phyloP scores from a whole-genome alignment of 768 basidiomycete species.

The Symmetrospora coprosmae region DNA sequence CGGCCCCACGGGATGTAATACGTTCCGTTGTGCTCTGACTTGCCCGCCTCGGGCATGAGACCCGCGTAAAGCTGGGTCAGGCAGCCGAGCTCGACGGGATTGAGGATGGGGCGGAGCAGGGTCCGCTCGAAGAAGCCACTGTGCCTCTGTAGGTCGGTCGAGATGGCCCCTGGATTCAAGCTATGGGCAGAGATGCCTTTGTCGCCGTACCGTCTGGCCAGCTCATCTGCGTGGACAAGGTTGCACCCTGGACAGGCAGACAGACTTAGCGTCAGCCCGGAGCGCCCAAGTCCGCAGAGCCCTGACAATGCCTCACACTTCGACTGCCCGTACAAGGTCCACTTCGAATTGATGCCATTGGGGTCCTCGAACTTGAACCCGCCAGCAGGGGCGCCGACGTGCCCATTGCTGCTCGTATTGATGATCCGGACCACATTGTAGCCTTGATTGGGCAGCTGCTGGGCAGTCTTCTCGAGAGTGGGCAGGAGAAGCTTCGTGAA shows the following conservation, averaged over 20 bases:
- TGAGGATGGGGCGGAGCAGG: not conserved
- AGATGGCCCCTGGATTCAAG: conserved; percentile 22
- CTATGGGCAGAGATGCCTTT: conserved; percentile 20
- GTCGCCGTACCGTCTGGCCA: conserved; percentile 9
- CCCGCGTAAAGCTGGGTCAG: conserved; percentile 1
- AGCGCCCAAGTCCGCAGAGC: no score
- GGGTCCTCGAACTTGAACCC: conserved; percentile 23
- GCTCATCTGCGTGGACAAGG: conserved; percentile 25
- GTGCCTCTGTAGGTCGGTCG: not conserved
- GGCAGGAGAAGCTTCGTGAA: conserved; percentile 25
- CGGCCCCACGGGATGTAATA: not conserved
- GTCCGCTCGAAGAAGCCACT: not conserved
- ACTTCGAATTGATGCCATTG: not conserved
- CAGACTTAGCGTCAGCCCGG: no score
- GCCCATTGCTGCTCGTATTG: conserved; percentile 8
- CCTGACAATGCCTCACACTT: no score
- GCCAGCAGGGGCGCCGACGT: conserved; percentile 5
- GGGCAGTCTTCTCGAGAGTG: conserved; percentile 17
- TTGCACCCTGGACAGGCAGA: no score
- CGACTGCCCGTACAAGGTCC: conserved; percentile 22
- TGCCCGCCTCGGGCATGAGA: conserved; percentile 1
- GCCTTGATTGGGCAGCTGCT: not conserved
- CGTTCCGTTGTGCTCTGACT: not conserved
- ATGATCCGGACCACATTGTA: conserved; percentile 19
- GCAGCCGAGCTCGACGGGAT: not conserved